A percentile compares a stretch with the other conserved stretches of the same genome.
phyloP scores from a whole-genome alignment of 2,329 filamentous ascomycete species.

The Emmonsiellopsis sp. region DNA sequence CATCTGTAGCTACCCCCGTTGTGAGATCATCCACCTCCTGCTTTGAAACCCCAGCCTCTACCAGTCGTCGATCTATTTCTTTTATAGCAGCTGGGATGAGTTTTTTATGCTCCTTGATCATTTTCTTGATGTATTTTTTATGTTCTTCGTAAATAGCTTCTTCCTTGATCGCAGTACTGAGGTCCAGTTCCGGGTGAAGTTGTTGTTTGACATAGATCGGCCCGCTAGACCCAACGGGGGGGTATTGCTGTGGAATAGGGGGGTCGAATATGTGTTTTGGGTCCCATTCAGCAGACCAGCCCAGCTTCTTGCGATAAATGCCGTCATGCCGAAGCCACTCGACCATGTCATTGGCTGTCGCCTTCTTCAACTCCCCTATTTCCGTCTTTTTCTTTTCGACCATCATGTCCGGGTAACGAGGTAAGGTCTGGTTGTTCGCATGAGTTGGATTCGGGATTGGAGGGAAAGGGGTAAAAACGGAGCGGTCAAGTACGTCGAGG shows the following conservation, averaged over 20 bases:
- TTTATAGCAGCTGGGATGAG: constrained; percentile 7
- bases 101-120: constrained; percentile 6
- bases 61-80: constrained; percentile 7
- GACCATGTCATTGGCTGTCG: constrained; percentile 11
- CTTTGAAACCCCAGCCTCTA: constrained; percentile 4
- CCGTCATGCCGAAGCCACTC: constrained; percentile 11
- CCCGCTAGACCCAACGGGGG: not conserved
- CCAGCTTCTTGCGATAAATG: constrained; percentile 8
- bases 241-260: not conserved
- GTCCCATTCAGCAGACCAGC: constrained; percentile 7
- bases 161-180: not conserved
- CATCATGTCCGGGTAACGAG: too few relatives aligned
- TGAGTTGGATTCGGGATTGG: too few relatives aligned
- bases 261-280: constrained; percentile 1
- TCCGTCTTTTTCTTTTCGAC: not conserved
- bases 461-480: too few relatives aligned
- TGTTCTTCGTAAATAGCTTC: not conserved
- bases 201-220: not conserved
- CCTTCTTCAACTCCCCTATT: not conserved
- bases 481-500: too few relatives aligned
- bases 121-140: constrained; percentile 6
- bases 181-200: not conserved
- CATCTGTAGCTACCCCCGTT: constrained; percentile 3
- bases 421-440: too few relatives aligned
- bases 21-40: constrained; percentile 8